These are phyloP conservation scores for Cyberlindnera suaveolens DNA, from an alignment of 805 yeast species.

Conservation along the genomic window DNA sequence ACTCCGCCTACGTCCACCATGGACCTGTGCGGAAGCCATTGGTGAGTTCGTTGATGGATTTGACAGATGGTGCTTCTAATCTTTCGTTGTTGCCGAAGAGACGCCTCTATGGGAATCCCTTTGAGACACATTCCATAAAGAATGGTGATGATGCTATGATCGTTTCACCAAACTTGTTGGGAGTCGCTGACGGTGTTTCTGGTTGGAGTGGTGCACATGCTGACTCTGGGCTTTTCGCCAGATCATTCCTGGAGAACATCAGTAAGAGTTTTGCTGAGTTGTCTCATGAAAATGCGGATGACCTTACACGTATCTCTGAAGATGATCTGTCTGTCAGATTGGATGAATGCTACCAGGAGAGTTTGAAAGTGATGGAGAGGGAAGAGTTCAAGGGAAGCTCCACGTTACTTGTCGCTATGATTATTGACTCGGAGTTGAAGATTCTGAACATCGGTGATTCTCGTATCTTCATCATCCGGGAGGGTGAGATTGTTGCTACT, in stretches of 20 bases:
- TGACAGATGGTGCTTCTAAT: constrained; percentile 39
- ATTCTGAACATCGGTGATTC: constrained; percentile 50
- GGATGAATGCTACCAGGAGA: constrained; percentile 42
- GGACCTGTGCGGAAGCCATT: constrained; percentile 32
- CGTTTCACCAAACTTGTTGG: constrained; percentile 44
- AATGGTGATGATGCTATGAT: constrained; percentile 57
- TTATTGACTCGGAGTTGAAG: constrained; percentile 39
- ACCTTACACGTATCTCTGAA: constrained; percentile 35
- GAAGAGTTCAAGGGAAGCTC: constrained; percentile 43
- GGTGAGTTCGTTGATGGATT: constrained; percentile 43
- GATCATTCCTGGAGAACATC: constrained; percentile 45
- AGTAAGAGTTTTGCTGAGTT: constrained; percentile 30
- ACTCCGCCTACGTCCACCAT: constrained; percentile 44
- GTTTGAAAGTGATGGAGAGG: constrained; percentile 44
- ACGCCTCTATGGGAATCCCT: constrained; percentile 46
- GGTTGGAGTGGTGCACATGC: constrained; percentile 47
- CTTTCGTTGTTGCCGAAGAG: constrained; percentile 42
- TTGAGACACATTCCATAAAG: constrained; percentile 44
- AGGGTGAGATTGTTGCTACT: constrained; percentile 35
- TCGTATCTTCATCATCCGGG: constrained; percentile 40
- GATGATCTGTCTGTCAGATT: constrained; percentile 37
- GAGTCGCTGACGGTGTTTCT: constrained; percentile 52
- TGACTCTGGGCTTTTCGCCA: constrained; percentile 46
- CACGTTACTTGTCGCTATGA: constrained; percentile 41
- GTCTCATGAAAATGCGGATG: constrained; percentile 14